These are phyloP conservation scores for Fusarium papillatum DNA, from an alignment of 2,329 filamentous ascomycete genomes.

Conservation along the genomic window DNA sequence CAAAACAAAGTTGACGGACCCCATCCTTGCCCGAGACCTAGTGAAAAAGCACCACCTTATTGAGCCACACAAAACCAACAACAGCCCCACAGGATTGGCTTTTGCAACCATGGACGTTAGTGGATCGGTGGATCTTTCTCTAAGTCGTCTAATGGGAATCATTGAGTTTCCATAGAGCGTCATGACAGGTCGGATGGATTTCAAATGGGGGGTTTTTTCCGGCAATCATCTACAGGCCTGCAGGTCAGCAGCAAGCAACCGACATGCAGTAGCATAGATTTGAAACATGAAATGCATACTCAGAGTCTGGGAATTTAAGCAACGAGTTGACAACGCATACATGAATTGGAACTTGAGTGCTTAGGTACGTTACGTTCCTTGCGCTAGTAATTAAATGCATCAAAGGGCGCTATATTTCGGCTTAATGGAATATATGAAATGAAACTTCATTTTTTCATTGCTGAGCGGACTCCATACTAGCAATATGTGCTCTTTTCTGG, in stretches of 20 bases:
- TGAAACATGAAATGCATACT: not conserved
- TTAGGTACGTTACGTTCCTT: too few relatives aligned
- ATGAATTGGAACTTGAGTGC: not conserved
- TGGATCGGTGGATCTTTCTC: not conserved
- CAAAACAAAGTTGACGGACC: not conserved
- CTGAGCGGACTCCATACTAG: too few relatives aligned
- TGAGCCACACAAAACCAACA: not conserved
- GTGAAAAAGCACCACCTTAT: not conserved
- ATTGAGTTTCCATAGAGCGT: not conserved
- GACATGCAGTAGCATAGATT: not conserved
- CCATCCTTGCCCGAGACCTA: not conserved
- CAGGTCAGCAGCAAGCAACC: not conserved
- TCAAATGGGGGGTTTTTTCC: not conserved
- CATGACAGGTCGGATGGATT: not conserved
- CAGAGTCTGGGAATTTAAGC: not conserved
- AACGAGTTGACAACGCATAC: not conserved
- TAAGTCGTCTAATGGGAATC: not conserved
- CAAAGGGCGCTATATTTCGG: rapidly evolving
- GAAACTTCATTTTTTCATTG: rapidly evolving
- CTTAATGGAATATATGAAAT: not conserved
- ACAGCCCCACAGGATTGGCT: not conserved
- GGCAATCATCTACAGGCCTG: not conserved
- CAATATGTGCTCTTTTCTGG: not conserved
- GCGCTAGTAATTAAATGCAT: not conserved
- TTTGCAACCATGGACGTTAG: not conserved